Percentiles rank a stretch among this genome's conserved stretches.
Conservation (phyloP, 352 stramenopile genomes). For the Phytophthora sojae region DNA sequence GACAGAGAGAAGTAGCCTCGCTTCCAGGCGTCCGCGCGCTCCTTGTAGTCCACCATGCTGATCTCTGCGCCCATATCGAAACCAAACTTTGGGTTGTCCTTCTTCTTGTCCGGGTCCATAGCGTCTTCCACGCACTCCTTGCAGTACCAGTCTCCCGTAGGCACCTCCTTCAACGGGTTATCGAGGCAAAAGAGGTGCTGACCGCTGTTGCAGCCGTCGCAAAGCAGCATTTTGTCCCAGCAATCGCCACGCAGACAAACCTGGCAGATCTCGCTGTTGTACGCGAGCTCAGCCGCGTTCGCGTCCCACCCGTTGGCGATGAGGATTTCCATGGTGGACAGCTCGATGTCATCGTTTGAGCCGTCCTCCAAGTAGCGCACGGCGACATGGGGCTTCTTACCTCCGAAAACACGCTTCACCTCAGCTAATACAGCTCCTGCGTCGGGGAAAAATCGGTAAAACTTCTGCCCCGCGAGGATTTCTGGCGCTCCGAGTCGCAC, state of each 20-base stretch:
- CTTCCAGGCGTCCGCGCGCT: conserved; percentile 87
- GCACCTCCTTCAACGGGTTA: conserved; percentile 59
- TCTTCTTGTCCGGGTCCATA: conserved; percentile 42
- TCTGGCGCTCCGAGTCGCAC: conserved; percentile 56
- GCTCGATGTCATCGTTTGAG: conserved; percentile 62
- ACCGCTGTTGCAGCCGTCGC: conserved; percentile 82
- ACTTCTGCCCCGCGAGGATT: conserved; percentile 71
- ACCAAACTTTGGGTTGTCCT: conserved; percentile 74
- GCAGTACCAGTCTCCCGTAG: conserved; percentile 85
- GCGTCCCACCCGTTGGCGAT: conserved; percentile 84
- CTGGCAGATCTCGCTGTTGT: conserved; percentile 86
- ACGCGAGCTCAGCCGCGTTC: conserved; percentile 71
- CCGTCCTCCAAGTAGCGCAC: conserved; percentile 74
- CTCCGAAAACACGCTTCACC: conserved; percentile 77
- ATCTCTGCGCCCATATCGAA: conserved; percentile 88
- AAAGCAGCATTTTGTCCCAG: conserved; percentile 82
- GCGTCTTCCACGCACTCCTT: conserved; percentile 71
- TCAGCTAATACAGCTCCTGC: conserved; percentile 63
- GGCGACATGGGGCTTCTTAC: conserved; percentile 81
- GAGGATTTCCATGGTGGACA: conserved; percentile 78
- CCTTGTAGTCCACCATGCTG: conserved; percentile 82
- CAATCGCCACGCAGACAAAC: conserved; percentile 86
- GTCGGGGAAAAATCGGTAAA: conserved; percentile 78
- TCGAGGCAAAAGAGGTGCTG: conserved; percentile 87
- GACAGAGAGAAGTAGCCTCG: conserved; percentile 70